Conservation (phyloP, 192 early-diverging fungal genomes). For the Martensiomyces pterosporus region DNA sequence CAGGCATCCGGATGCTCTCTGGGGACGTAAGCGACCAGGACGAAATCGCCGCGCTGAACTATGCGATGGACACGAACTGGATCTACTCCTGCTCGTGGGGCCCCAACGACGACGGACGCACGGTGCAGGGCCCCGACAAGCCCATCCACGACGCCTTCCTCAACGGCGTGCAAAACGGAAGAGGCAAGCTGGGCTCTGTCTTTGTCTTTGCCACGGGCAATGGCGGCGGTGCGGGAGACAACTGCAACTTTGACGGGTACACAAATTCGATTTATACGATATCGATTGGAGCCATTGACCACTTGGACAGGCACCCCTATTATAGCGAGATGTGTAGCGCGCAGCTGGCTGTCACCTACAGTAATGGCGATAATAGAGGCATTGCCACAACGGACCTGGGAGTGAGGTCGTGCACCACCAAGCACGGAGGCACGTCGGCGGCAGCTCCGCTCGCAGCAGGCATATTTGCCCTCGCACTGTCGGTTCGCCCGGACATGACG, state of each 20-base stretch:
- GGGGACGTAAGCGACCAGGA: slow-evolving; percentile 86
- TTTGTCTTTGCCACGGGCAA: slow-evolving; percentile 96
- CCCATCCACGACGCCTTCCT: slow-evolving; percentile 79
- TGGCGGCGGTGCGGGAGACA: slow-evolving; percentile 73
- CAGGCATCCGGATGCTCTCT: slow-evolving; percentile 88
- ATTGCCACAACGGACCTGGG: slow-evolving; percentile 93
- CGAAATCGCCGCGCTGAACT: slow-evolving; percentile 88
- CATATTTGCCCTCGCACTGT: slow-evolving; percentile 81
- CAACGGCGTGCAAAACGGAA: slow-evolving; percentile 81
- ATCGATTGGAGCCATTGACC: slow-evolving; percentile 84
- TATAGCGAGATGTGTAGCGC: slow-evolving; percentile 90
- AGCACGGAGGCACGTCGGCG: slow-evolving; percentile 92
- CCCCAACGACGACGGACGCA: slow-evolving; percentile 80
- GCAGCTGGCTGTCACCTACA: slow-evolving; percentile 84
- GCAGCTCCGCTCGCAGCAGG: slow-evolving; percentile 93
- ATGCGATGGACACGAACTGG: slow-evolving; percentile 79
- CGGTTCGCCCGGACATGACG: slow-evolving; percentile 82
- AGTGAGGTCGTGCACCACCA: slow-evolving; percentile 61
- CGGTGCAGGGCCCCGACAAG: slow-evolving; percentile 78
- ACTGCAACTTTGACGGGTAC: slow-evolving; percentile 97
- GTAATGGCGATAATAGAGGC: slow-evolving; percentile 66
- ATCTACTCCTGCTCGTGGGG: slow-evolving; percentile 99
- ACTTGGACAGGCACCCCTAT: slow-evolving; percentile 67
- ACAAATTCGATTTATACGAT: slow-evolving; percentile 95
- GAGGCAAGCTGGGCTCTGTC: slow-evolving; percentile 79